Percentiles rank a stretch among this genome's conserved stretches.
Conservation (phyloP, 345 rosid species). For the Eutrema heterophyllum region DNA sequence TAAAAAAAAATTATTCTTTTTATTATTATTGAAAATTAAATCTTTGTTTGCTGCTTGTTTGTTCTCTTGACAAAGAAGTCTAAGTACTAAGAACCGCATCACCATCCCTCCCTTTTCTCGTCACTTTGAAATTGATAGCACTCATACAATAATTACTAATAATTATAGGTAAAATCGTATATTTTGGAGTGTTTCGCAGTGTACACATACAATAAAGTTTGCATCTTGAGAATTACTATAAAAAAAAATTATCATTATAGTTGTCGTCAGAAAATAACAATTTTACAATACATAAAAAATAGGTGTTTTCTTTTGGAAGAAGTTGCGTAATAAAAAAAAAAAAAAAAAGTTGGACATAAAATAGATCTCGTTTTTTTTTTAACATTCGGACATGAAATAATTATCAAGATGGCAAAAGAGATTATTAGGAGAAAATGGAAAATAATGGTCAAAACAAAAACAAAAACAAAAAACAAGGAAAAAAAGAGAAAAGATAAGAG, state of each 20-base stretch:
- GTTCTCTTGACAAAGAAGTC: conserved; percentile 6
- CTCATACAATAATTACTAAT: not conserved
- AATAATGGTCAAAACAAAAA: not conserved
- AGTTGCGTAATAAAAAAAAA: no score
- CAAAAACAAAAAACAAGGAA: no score
- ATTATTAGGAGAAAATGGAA: no score
- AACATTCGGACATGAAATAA: not conserved
- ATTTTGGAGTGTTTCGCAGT: not conserved
- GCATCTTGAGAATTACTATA: not conserved
- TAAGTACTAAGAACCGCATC: conserved; percentile 14
- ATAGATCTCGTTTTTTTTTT: no score
- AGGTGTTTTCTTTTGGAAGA: no score
- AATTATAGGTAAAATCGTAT: not conserved
- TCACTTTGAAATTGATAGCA: not conserved
- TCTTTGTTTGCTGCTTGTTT: conserved; percentile 15
- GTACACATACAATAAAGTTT: not conserved
- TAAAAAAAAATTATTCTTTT: not conserved
- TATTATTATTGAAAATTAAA: not conserved
- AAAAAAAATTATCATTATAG: not conserved
- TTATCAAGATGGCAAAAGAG: not conserved
- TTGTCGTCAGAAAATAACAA: not conserved
- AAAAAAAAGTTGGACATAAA: no score
- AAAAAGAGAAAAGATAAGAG: conserved; percentile 18
- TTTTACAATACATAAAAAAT: not conserved
- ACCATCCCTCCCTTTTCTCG: not conserved